phyloP scores from a whole-genome alignment of 2,329 filamentous ascomycete genomes.

The Curvularia verruculosa region DNA sequence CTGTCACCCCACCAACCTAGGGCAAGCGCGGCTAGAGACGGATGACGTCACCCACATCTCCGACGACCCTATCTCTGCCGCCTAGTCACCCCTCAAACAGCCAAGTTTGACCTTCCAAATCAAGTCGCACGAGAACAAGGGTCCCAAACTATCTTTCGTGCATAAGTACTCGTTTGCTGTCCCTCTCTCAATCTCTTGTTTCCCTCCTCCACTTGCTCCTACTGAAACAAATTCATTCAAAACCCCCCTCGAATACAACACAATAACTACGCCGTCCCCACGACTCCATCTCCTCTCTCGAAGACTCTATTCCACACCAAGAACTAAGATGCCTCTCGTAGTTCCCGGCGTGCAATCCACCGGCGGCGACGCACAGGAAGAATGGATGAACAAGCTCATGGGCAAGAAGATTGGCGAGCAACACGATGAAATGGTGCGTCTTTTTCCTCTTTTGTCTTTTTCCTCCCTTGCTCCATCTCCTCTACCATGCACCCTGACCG shows the following conservation, averaged over 20 bases:
- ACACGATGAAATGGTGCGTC: slow-evolving; percentile 52
- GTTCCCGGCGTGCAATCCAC: slow-evolving; percentile 55
- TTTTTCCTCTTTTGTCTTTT: background rate
- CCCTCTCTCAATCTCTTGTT: background rate
- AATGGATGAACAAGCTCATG: slow-evolving; percentile 57
- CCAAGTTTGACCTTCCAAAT: slow-evolving; percentile 20
- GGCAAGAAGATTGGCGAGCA: slow-evolving; percentile 59
- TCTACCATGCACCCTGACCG: too few species aligned
- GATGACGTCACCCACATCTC: slow-evolving; percentile 30
- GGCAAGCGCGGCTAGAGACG: slow-evolving; percentile 18
- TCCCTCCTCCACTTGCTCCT: too few species aligned
- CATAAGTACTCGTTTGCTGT: slow-evolving; percentile 20
- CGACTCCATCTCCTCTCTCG: background rate
- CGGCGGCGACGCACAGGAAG: slow-evolving; percentile 39
- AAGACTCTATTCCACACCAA: background rate
- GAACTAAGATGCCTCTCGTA: slow-evolving; percentile 57
- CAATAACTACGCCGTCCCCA: background rate
- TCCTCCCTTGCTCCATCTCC: background rate
- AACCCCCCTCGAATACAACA: background rate
- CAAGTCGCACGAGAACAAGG: slow-evolving; percentile 13
- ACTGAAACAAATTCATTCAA: too few species aligned
- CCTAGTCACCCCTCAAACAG: slow-evolving; percentile 23
- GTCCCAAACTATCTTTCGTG: slow-evolving; percentile 3
- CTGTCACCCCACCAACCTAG: slow-evolving; percentile 7
- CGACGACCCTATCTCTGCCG: slow-evolving; percentile 12